These are phyloP conservation scores for Besnoitia besnoiti DNA, from an alignment of 169 alveolate species.

Conservation along the genomic window DNA sequence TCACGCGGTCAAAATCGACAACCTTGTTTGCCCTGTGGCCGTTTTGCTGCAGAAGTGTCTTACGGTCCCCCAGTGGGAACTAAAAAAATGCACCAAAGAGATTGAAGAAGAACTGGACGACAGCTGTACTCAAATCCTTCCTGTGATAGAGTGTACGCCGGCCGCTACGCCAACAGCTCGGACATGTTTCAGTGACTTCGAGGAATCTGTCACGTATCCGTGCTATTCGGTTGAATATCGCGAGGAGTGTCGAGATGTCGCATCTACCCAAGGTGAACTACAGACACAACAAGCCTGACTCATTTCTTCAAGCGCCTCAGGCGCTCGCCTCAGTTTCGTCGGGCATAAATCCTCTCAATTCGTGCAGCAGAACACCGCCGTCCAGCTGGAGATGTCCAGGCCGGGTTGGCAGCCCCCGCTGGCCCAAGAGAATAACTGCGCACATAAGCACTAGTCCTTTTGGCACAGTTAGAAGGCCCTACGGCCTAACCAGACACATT, in stretches of 20 bases:
- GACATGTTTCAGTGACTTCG: constrained; percentile 30
- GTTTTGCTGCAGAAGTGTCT: constrained; percentile 18
- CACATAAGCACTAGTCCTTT: too few species aligned
- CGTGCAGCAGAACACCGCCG: too few species aligned
- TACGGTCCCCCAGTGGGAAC: constrained; percentile 31
- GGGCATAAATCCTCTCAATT: too few species aligned
- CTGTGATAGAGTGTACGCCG: not conserved
- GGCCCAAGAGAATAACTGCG: too few species aligned
- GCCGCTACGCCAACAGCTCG: not conserved
- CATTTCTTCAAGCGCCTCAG: too few species aligned
- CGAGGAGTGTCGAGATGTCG: constrained; percentile 11
- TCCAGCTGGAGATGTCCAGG: too few species aligned
- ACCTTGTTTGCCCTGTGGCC: not conserved
- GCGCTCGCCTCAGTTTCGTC: too few species aligned
- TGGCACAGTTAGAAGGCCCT: too few species aligned
- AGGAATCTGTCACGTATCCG: not conserved
- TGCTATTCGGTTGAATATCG: constrained; percentile 11
- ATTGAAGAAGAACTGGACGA: constrained; percentile 11
- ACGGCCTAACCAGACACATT: too few species aligned
- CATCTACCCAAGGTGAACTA: not conserved
- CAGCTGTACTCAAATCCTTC: not conserved
- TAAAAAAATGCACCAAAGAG: not conserved
- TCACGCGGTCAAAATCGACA: too few species aligned
- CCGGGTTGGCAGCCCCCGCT: too few species aligned
- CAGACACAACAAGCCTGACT: not conserved